Percentiles rank a stretch among this genome's conserved stretches.
Conservation (phyloP, 2,329 filamentous ascomycete species). For the Pseudophaeomoniella oleicola region DNA sequence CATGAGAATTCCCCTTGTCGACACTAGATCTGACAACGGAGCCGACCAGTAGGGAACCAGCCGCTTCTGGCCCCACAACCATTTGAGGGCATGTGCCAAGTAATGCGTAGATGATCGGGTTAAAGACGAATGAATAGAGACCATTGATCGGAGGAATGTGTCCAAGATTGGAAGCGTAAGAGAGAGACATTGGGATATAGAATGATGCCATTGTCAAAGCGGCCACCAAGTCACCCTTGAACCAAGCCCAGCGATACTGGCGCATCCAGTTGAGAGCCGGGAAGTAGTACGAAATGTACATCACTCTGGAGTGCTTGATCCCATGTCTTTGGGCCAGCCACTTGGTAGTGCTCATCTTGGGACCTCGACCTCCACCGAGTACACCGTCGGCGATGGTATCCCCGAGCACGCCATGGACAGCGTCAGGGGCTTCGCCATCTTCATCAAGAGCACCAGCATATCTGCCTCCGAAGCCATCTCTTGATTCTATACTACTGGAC, state of each 20-base stretch:
- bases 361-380: constrained; percentile 30
- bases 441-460: constrained; percentile 9
- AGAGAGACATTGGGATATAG: constrained; percentile 94
- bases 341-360: constrained; percentile 59
- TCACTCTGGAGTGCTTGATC: constrained; percentile 55
- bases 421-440: constrained; percentile 7
- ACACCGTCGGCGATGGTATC: constrained; percentile 29
- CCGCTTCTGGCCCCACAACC: constrained; percentile 88
- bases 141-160: constrained; percentile 90
- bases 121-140: constrained; percentile 86
- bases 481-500: constrained; percentile 16
- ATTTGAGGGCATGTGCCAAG: constrained; percentile 86
- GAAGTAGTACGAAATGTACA: constrained; percentile 91
- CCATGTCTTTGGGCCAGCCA: constrained; percentile 59
- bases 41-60: constrained; percentile 79
- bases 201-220: constrained; percentile 96
- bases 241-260: constrained; percentile 69
- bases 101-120: constrained; percentile 78
- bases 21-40: constrained; percentile 70
- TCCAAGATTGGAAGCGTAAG: constrained; percentile 78
- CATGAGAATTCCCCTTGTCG: constrained; percentile 47
- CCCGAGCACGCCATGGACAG: constrained; percentile 23
- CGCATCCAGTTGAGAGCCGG: constrained; percentile 81
- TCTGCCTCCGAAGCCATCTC: constrained; percentile 13
- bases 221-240: constrained; percentile 75